phyloP scores from a whole-genome alignment of 2,329 filamentous ascomycete genomes.

The Madurella mycetomatis region DNA sequence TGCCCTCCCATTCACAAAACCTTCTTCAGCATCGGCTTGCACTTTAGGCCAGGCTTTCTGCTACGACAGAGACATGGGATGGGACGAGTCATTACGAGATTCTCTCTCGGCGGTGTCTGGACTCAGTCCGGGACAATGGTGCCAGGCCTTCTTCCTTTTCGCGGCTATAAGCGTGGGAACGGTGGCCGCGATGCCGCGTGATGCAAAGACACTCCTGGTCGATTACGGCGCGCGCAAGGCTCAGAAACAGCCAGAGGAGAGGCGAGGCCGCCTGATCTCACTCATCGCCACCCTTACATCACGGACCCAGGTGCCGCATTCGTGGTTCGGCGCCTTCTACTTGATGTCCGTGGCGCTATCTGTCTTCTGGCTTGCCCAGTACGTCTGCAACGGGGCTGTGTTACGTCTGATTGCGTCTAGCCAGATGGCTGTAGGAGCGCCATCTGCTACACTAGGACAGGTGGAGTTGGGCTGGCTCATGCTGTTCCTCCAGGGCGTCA shows the following conservation, averaged over 20 bases:
- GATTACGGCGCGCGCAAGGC: slow-evolving; percentile 48
- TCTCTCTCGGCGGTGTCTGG: not conserved
- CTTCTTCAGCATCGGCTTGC: too few species aligned
- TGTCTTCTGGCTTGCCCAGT: slow-evolving; percentile 68
- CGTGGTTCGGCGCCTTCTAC: slow-evolving; percentile 90
- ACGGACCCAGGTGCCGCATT: slow-evolving; percentile 67
- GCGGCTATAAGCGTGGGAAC: slow-evolving; percentile 38
- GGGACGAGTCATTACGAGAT: not conserved
- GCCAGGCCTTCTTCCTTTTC: slow-evolving; percentile 46
- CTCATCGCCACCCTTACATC: slow-evolving; percentile 35
- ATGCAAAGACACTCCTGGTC: slow-evolving; percentile 42
- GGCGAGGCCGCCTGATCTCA: slow-evolving; percentile 22
- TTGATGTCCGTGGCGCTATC: slow-evolving; percentile 64
- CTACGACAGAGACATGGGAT: slow-evolving; percentile 2
- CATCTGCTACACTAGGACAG: slow-evolving; percentile 57
- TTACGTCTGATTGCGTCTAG: slow-evolving; percentile 43
- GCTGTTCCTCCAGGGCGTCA: slow-evolving; percentile 68
- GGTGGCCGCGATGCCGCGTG: slow-evolving; percentile 41
- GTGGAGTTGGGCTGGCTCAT: slow-evolving; percentile 64
- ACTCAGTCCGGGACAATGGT: slow-evolving; percentile 32
- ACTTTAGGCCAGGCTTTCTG: too few species aligned
- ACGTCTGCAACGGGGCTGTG: slow-evolving; percentile 48
- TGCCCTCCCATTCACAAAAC: too few species aligned
- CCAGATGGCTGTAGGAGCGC: slow-evolving; percentile 29
- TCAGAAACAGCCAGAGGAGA: slow-evolving; percentile 2